Percentiles rank a stretch among this genome's conserved stretches.
Evolutionary conservation across 768 basidiomycete genomes (phyloP).

Genomic region (Gelatoporia subvermispora): DNA sequence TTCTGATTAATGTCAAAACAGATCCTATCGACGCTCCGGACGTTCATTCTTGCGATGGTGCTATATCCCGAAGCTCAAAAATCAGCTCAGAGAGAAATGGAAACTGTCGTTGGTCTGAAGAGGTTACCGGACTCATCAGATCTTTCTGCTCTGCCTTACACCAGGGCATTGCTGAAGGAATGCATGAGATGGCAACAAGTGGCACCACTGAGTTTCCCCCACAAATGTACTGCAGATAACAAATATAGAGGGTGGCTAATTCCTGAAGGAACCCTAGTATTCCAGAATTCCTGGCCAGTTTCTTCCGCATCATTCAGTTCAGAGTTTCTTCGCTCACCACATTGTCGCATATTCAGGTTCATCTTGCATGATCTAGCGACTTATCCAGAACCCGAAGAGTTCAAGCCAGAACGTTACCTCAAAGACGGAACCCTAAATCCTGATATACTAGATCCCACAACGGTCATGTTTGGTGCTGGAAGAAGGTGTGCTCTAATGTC

Average conservation of each 20-base stretch:
- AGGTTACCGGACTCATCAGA: constrained; percentile 12
- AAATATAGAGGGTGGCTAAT: constrained; percentile 24
- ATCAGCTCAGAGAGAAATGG: constrained; percentile 24
- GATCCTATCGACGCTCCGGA: constrained; percentile 16
- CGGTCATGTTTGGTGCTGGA: constrained; percentile 32
- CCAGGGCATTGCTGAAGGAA: constrained; percentile 19
- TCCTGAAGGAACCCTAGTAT: constrained; percentile 21
- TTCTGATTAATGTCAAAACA: constrained; percentile 8
- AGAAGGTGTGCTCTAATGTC: constrained; percentile 14
- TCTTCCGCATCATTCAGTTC: not conserved
- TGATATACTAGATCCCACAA: constrained; percentile 19
- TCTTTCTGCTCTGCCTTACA: constrained; percentile 13
- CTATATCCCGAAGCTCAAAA: constrained; percentile 21
- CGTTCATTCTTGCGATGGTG: constrained; percentile 22
- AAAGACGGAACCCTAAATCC: constrained; percentile 12
- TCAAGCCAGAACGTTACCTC: constrained; percentile 25
- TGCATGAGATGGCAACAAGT: constrained; percentile 17
- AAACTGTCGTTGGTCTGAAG: constrained; percentile 10
- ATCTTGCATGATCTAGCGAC: constrained; percentile 17
- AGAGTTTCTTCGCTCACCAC: not conserved
- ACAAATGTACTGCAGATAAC: constrained; percentile 18
- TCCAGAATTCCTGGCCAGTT: constrained; percentile 15
- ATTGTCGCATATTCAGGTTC: constrained; percentile 14
- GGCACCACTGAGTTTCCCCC: constrained; percentile 11
- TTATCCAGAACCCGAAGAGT: constrained; percentile 22